Conservation (phyloP, 306 rosid genomes). For the Styphnolobium japonicum region DNA sequence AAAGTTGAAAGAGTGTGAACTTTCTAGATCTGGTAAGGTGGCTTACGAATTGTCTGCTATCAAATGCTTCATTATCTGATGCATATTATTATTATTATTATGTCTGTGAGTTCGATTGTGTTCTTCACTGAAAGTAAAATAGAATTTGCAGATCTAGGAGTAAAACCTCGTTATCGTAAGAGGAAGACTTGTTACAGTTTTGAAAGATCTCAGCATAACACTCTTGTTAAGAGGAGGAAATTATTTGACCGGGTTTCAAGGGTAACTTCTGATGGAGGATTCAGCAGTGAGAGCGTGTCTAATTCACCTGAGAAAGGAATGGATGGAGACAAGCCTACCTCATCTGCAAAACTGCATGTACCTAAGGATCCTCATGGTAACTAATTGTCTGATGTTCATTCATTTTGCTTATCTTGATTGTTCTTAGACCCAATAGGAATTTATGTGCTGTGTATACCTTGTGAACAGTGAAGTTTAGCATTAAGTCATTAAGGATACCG, state of each 20-base stretch:
- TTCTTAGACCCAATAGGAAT: constrained; percentile 21
- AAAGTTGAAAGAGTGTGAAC: constrained; percentile 74
- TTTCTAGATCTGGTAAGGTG: constrained; percentile 66
- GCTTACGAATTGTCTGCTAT: background rate
- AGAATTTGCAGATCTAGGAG: constrained; percentile 51
- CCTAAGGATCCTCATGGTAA: constrained; percentile 76
- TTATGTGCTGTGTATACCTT: constrained; percentile 18
- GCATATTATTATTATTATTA: no score
- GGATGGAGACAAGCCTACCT: constrained; percentile 38
- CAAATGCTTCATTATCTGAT: constrained; percentile 9
- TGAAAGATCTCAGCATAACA: constrained; percentile 50
- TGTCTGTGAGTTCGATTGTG: background rate
- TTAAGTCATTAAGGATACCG: constrained; percentile 81
- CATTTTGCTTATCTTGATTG: constrained; percentile 4
- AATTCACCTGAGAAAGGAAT: constrained; percentile 70
- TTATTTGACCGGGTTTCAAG: constrained; percentile 56
- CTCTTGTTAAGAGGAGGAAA: constrained; percentile 63
- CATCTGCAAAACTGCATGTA: constrained; percentile 46
- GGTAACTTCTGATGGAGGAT: constrained; percentile 79
- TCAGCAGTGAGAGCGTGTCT: constrained; percentile 89
- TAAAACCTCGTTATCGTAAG: constrained; percentile 47
- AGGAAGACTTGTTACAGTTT: constrained; percentile 56
- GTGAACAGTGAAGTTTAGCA: constrained; percentile 75
- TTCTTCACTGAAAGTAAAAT: constrained; percentile 21
- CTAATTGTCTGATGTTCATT: constrained; percentile 10